phyloP scores from a whole-genome alignment of 768 basidiomycete species.

The Agaricus subrufescens region DNA sequence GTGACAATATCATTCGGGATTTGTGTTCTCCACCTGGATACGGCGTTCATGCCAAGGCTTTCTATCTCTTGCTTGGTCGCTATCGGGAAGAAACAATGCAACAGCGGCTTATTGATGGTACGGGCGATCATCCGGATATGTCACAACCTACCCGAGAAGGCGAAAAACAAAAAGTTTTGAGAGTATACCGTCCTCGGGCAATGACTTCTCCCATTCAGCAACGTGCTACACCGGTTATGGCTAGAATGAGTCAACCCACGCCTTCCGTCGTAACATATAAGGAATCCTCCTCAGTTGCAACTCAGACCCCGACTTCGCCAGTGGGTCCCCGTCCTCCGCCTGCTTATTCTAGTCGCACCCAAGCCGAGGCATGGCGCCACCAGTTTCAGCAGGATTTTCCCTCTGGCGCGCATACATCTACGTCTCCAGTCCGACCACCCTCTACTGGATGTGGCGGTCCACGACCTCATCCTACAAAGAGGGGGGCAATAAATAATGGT shows the following conservation, averaged over 20 bases:
- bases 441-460: constrained; percentile 22
- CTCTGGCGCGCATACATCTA: constrained; percentile 6
- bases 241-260: neutral
- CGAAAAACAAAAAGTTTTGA: constrained; percentile 28
- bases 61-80: constrained; percentile 78
- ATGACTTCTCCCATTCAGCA: constrained; percentile 15
- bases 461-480: constrained; percentile 28
- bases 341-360: constrained; percentile 13
- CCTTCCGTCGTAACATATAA: neutral
- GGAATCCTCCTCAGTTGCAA: constrained; percentile 15
- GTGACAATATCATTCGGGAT: constrained; percentile 55
- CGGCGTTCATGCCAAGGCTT: constrained; percentile 79
- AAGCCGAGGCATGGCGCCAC: constrained; percentile 19
- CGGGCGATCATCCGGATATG: constrained; percentile 37
- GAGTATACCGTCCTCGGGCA: constrained; percentile 4
- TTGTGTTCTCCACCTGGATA: constrained; percentile 65
- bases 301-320: constrained; percentile 9
- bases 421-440: constrained; percentile 15
- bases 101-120: constrained; percentile 26
- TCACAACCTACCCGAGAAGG: constrained; percentile 15
- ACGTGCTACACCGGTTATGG: constrained; percentile 11
- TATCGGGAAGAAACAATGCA: constrained; percentile 58
- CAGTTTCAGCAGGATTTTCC: constrained; percentile 10
- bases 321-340: constrained; percentile 16
- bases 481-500: constrained; percentile 32